Base-by-base conservation (phyloP, 2,329 filamentous ascomycete genomes). In the Plenodomus lindquistii region DNA sequence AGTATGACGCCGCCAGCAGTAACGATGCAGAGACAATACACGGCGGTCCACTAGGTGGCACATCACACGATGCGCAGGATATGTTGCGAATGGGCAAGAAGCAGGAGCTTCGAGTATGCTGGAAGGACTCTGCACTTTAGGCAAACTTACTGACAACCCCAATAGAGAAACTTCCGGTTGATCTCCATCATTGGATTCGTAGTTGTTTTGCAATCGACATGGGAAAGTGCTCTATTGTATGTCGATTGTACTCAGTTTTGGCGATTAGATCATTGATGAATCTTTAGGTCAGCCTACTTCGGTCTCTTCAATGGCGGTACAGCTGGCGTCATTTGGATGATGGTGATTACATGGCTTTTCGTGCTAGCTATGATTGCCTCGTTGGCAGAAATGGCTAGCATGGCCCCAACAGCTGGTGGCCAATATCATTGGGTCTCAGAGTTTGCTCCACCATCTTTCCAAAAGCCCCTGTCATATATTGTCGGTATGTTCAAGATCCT, bases 311-410 rank as follows among this genome's bases (percentile, higher is more conserved):
- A 67, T 50, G 65, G 65, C 6, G 64, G 65, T 8, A 57, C 62
- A 2, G 63, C 63, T 15, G 65, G 64, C 13, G 48, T 58, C 3
- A 59, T 69, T 10, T 69, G 62, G 53, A 61, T 60, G 43, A 67
- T 59, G 44, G 37, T 66, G 11, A 46, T 58, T 10, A 54, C 47
- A 24, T 66, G 60, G 45, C 37, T 63, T 6, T 59, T 55, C 20
- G 58, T 67, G 16, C 52, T 56, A 22, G 48, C 54, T 11, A 62
- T 59, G 39, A 60, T 67, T 35, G 49, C 45, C n/a, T 49, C 46
- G 4, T 31, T 49, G 15, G 46, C 46, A 15, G 46, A 48, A 9
- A 48, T 48, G 46, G 41, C 46, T 20, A 40, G 36, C 1, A 48
- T 48, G 46, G 46, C 46, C n/a, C 46, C 46, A 22, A 44, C 46